Base-by-base conservation (phyloP, 257 asterid genomes). In the Cinchona pubescens region DNA sequence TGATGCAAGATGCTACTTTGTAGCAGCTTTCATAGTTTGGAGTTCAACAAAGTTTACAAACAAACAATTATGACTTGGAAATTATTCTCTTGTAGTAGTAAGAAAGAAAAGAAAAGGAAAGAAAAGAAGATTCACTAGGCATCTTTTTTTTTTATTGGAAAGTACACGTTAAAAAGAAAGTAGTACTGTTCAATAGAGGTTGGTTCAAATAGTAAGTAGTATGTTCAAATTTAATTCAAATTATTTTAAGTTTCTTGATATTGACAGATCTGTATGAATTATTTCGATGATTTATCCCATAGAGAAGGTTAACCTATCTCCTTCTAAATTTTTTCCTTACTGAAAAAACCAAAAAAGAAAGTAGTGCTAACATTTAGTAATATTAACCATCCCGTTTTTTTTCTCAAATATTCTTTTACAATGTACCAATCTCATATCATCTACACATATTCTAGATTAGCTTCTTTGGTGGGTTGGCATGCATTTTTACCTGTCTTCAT, bases 61-160 rank as follows among this genome's bases (percentile, higher is more conserved):
- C 67, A 37, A 75, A 40, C 73, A 75, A 66, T 32, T 51, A 75
- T 48, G 18, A 34, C 25, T 75, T 45, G 60, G 73, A 63, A n/a
- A 46, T 32, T 48, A 27, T 49, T 46, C 35, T 15, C 29, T 70
- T 49, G 29, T 21, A 21, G 7, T 30, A 34, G 32, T 4, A 18
- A 29, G 45, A 45, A 27, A 34, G 58, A 38, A 6, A 72, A 37
- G 49, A 58, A 45, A 27, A 34, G 58, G 25, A 6, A 72, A 37
- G 49, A 58, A 42, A 35, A 51, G 34, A 40, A 34, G 19, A 65
- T 75, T 51, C 67, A 25, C 43, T 51, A 37, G 65, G 72, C 79
- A 75, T 51, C 74, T 53, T 66, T 67, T 53, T 66, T 67, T 75
- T 15, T 49, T 34, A 30, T 48, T 34, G 49, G 74, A 69, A 48